Evolutionary conservation across 2,329 filamentous ascomycete species (phyloP), one percentile per base, ranked within the genome.

Genomic region (Penicillium sp.): DNA sequence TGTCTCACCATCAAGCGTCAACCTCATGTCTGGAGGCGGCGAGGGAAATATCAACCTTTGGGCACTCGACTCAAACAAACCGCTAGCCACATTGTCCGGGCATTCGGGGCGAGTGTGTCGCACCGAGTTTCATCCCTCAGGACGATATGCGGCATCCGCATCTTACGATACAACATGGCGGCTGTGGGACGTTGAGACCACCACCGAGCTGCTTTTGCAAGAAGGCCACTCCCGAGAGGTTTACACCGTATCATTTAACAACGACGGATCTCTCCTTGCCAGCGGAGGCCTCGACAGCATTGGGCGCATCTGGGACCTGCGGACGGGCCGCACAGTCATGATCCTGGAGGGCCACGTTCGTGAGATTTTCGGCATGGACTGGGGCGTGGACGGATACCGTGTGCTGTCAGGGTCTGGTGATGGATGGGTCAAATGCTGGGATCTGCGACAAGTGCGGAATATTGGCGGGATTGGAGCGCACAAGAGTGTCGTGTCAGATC

Each of bases 361-460:
- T 62, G 93, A 96, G 14, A 96, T 99, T 55, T 93, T 96, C 70
- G 92, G 89, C 0, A 81, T 98, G 6, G 93, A 97, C 75, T 99
- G 96, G 95, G 88, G 90, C 58, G 84, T 88, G 0, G 95, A 99
- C 72, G 92, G 94, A 6, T 89, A 96, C 74, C 87, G 95, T n/a
- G 86, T 98, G 9, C 81, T 98, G n/a, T 92, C 92, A 0, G 93
- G 92, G 1, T 96, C 92, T 14, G 92, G 89, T 2, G 95, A 99
- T 72, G 94, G 94, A 18, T 98, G 95, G 85, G 88, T 96, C 70
- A 98, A 97, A 76, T 97, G 94, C 77, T 99, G 95, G 95, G 95
- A 99, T 72, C 83, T 99, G 54, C 87, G 95, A 47, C 94, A 95
- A 69, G 93, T 98, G 50, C 86, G 90, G 67, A 88, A 88, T 63